These are phyloP conservation scores for Cordyceps cateniannulata DNA, from an alignment of 2,329 filamentous ascomycete species.

Conservation along the genomic window DNA sequence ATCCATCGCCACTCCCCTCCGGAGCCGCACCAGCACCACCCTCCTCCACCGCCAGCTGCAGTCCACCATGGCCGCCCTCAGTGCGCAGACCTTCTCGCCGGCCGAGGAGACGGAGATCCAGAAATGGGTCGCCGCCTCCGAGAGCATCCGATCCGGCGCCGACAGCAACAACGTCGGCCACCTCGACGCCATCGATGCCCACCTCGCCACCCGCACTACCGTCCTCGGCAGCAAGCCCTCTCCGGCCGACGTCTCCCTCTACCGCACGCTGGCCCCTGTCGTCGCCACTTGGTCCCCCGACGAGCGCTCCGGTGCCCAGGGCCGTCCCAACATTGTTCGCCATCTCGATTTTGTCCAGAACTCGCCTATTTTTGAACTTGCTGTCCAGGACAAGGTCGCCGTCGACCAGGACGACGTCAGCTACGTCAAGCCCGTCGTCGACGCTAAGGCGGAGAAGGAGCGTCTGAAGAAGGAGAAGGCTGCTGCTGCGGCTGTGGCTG, in stretches of 20 bases:
- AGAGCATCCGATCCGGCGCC: conserved; percentile 49
- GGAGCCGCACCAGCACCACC: conserved; percentile 20
- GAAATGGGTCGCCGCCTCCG: conserved; percentile 78
- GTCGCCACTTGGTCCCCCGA: conserved; percentile 77
- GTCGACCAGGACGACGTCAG: conserved; percentile 76
- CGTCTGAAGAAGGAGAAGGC: conserved; percentile 94
- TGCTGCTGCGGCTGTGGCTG: conserved; percentile 52
- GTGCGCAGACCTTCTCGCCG: conserved; percentile 63
- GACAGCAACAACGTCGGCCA: conserved; percentile 56
- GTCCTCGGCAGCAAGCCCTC: conserved; percentile 86
- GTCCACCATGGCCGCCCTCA: conserved; percentile 58
- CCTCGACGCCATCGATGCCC: conserved; percentile 73
- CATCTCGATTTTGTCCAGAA: conserved; percentile 95
- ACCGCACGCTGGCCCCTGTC: conserved; percentile 67
- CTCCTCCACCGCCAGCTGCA: conserved; percentile 22
- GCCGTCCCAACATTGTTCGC: conserved; percentile 85
- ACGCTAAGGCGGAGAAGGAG: conserved; percentile 94
- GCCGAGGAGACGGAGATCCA: conserved; percentile 81
- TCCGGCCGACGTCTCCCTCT: conserved; percentile 78
- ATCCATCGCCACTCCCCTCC: conserved; percentile 28
- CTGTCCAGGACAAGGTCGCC: conserved; percentile 65
- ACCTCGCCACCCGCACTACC: conserved; percentile 83
- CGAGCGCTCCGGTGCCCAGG: conserved; percentile 82
- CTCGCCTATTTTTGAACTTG: conserved; percentile 65
- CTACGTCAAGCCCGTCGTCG: conserved; percentile 81